Conservation (phyloP, 2,329 filamentous ascomycete genomes). For the Diplocarpon mali region DNA sequence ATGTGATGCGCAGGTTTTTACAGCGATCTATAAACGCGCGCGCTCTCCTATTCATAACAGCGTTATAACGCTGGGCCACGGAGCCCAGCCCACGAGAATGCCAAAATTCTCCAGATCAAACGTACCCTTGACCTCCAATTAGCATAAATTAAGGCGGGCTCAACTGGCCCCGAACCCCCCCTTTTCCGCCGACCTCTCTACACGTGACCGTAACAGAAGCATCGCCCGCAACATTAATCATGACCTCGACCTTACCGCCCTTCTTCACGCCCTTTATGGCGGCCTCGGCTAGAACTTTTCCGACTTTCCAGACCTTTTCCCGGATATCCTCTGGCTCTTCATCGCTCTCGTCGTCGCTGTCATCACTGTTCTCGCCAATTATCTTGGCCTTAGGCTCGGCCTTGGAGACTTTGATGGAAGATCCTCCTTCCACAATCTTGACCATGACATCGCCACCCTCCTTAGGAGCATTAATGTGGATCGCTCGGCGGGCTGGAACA, state of each 20-base stretch:
- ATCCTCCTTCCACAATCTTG: constrained; percentile 76
- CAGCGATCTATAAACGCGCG: too few species aligned
- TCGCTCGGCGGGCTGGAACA: constrained; percentile 75
- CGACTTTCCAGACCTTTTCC: constrained; percentile 88
- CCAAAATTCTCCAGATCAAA: not conserved
- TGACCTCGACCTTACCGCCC: constrained; percentile 84
- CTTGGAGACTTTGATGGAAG: constrained; percentile 89
- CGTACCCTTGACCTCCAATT: not conserved
- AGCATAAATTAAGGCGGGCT: constrained; percentile 18
- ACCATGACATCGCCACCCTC: constrained; percentile 80
- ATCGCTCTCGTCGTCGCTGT: constrained; percentile 52
- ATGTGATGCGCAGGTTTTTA: too few species aligned
- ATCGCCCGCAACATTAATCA: constrained; percentile 76
- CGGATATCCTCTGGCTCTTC: constrained; percentile 82
- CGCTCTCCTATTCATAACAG: too few species aligned
- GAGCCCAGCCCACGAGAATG: too few species aligned
- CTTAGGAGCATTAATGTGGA: constrained; percentile 65
- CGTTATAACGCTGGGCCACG: too few species aligned
- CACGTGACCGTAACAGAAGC: constrained; percentile 69
- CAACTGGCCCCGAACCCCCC: constrained; percentile 26
- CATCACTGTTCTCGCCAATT: constrained; percentile 45
- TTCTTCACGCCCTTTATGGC: constrained; percentile 77
- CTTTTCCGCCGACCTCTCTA: constrained; percentile 59
- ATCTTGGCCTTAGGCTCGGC: constrained; percentile 66
- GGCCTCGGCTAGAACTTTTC: constrained; percentile 72